phyloP scores from a whole-genome alignment of 106 monocot species.

The Dactylorhiza incarnata region DNA sequence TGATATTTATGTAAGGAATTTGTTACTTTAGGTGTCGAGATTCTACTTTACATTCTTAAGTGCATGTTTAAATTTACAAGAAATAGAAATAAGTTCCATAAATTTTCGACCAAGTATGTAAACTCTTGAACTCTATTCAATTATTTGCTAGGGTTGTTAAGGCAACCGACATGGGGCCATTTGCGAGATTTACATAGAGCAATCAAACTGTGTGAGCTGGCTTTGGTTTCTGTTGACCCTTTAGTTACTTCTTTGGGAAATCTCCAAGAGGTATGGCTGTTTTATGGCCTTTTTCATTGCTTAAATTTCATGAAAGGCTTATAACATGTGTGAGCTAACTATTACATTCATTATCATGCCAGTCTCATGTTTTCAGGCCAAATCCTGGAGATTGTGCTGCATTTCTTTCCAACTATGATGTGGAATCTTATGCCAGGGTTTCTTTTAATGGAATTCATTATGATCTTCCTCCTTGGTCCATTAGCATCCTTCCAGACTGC shows the following conservation, averaged over 20 bases:
- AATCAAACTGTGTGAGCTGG: slow-evolving; percentile 79
- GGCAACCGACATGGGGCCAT: slow-evolving; percentile 97
- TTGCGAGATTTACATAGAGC: slow-evolving; percentile 87
- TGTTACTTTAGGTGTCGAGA: neutral
- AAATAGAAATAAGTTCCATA: neutral
- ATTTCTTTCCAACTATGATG: slow-evolving; percentile 81
- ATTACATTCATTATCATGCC: slow-evolving; percentile 7
- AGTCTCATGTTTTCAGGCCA: slow-evolving; percentile 74
- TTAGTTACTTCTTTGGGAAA: slow-evolving; percentile 55
- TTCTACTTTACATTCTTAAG: neutral
- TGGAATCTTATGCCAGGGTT: slow-evolving; percentile 41
- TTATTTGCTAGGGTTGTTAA: slow-evolving; percentile 49
- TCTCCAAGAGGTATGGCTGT: slow-evolving; percentile 49
- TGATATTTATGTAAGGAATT: neutral
- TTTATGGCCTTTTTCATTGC: neutral
- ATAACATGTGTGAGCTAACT: slow-evolving; percentile 1
- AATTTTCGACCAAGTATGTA: neutral
- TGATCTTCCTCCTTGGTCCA: slow-evolving; percentile 95
- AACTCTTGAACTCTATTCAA: neutral
- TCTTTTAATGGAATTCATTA: slow-evolving; percentile 78
- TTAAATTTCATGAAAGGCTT: neutral
- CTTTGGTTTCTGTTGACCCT: slow-evolving; percentile 72
- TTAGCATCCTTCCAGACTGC: slow-evolving; percentile 96
- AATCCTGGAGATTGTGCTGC: slow-evolving; percentile 69
- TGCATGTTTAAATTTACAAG: neutral